Conservation (phyloP, 2,329 filamentous ascomycete species). For the Blastomyces parvus region DNA sequence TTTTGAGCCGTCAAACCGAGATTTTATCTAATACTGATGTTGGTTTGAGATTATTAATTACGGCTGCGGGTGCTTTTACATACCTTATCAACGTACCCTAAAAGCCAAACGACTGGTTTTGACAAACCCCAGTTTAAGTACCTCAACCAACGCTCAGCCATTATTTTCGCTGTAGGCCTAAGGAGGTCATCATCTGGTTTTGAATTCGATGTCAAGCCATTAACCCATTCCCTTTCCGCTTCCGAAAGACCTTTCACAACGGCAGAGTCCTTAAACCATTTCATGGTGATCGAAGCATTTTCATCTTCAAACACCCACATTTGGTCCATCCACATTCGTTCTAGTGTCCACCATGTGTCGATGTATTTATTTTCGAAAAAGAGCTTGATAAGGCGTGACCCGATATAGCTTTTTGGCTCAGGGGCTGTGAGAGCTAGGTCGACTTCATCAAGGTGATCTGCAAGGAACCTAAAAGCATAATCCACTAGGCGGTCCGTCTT, state of each 20-base stretch:
- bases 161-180: conserved; percentile 15
- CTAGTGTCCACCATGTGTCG: conserved; percentile 18
- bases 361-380: conserved; percentile 18
- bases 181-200: conserved; percentile 22
- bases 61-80: neutral
- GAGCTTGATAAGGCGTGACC: conserved; percentile 19
- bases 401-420: conserved; percentile 17
- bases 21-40: conserved; percentile 9
- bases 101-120: conserved; percentile 10
- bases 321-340: conserved; percentile 13
- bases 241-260: conserved; percentile 19
- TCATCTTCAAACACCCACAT: conserved; percentile 19
- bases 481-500: conserved; percentile 6
- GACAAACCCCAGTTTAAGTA: conserved; percentile 6
- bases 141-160: conserved; percentile 19
- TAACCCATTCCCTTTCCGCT: conserved; percentile 20
- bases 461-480: conserved; percentile 11
- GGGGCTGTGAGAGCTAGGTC: conserved; percentile 19
- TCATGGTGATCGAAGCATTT: conserved; percentile 13
- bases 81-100: conserved; percentile 13
- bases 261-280: conserved; percentile 23
- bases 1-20: conserved; percentile 4
- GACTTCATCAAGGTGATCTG: conserved; percentile 14
- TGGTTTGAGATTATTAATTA: neutral
- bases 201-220: conserved; percentile 21